These are phyloP conservation scores for Pseudocercospora pini-densiflorae DNA, from an alignment of 2,329 filamentous ascomycete genomes.

Conservation along the genomic window DNA sequence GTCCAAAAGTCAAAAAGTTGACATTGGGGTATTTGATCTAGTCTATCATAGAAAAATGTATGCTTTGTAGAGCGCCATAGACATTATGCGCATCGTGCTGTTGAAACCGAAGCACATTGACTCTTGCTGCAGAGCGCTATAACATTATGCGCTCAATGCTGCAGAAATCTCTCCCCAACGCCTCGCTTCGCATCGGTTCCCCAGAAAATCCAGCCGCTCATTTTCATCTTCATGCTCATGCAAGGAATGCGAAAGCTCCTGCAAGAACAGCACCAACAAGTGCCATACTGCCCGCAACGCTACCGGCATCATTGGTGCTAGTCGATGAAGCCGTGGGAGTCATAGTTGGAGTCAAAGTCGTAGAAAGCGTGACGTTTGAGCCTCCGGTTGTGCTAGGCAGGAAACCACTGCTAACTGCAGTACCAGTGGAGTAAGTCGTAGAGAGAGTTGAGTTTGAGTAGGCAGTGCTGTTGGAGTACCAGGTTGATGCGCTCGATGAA, in stretches of 20 bases:
- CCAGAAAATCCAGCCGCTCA: background rate
- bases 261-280: background rate
- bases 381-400: background rate
- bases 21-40: background rate
- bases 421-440: background rate
- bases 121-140: background rate
- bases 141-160: background rate
- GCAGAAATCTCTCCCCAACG: background rate
- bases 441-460: background rate
- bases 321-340: background rate
- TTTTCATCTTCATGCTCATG: background rate
- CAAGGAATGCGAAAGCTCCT: background rate
- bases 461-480: background rate
- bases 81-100: background rate
- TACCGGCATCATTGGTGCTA: background rate
- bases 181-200: background rate
- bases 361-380: background rate
- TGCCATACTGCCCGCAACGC: background rate
- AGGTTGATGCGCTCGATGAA: background rate
- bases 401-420: background rate
- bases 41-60: background rate
- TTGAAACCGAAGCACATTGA: background rate
- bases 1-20: background rate
- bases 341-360: background rate
- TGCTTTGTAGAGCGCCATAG: background rate